Base-by-base conservation (phyloP, 2,329 filamentous ascomycete species). In the Fusarium sp. region DNA sequence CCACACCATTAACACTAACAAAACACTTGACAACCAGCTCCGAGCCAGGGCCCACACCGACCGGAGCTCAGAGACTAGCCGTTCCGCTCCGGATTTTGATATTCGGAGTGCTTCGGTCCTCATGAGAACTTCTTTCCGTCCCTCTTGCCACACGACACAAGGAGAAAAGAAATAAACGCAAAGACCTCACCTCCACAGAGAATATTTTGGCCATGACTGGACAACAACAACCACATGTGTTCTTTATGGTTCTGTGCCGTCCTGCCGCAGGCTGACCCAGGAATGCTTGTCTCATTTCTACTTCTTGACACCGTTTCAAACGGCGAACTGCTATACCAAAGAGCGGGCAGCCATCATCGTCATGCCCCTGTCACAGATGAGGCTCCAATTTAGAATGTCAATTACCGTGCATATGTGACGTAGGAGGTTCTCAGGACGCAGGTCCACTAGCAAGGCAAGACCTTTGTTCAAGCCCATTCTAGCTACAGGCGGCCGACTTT, bases 31-130 rank as follows among this genome's bases (percentile, higher is more conserved):
- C n/a, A 64, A 18, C 24, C 42, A 53, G 53, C 62, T 70, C 73
- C 71, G 71, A 68, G 40, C 64, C 43, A 57, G 64, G 55, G 60
- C 73, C 65, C 64, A 64, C 63, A 54, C 58, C 56, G 72, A 59
- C 65, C 72, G 69, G 69, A 58, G 57, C 63, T 68, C 71, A 26
- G 43, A 34, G 33, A 10, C 24, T 53, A 45, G 34, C 28, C 42
- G 51, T 40, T 48, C 72, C 71, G 73, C 69, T 54, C 67, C 71
- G 71, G 64, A 54, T 45, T 50, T 56, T 44, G 36, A 53, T 38
- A 40, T 50, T 60, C 58, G 71, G 65, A 50, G 48, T 50, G 46
- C 45, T 51, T 69, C 71, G 71, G 72, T 55, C 24, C 55, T 10
- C 36, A 38, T 34, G 51, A 65, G 58, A 61, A 58, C 39, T 24